Evolutionary conservation across 2,329 filamentous ascomycete species (phyloP).

Genomic region (Ilyonectria robusta): DNA sequence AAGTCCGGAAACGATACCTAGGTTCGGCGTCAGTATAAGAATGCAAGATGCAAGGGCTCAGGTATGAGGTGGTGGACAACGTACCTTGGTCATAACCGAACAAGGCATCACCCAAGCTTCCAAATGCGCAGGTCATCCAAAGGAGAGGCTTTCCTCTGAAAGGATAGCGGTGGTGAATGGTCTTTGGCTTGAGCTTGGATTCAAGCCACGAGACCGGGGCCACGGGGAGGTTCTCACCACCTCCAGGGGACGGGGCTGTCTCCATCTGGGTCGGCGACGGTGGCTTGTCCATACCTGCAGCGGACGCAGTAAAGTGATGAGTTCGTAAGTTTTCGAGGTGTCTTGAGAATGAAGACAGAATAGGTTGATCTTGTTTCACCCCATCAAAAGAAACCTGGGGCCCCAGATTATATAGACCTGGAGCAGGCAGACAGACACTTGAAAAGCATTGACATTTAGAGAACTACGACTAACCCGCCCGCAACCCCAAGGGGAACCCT

Average conservation of each 20-base stretch:
- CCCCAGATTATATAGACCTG: constrained; percentile 1
- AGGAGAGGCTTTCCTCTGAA: constrained; percentile 34
- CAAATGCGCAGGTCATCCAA: constrained; percentile 34
- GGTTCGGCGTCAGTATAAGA: background rate
- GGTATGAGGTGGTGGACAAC: too few relatives aligned
- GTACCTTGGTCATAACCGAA: constrained; percentile 33
- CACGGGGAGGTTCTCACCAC: constrained; percentile 1
- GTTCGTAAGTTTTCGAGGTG: background rate
- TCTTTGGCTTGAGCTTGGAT: constrained; percentile 29
- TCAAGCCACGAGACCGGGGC: constrained; percentile 17
- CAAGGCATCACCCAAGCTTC: constrained; percentile 33
- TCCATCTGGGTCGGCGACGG: constrained; percentile 5
- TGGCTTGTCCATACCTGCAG: constrained; percentile 7
- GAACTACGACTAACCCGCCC: background rate
- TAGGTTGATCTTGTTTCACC: background rate
- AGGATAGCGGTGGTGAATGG: constrained; percentile 19
- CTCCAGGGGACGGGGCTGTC: background rate
- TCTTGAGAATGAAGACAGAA: background rate
- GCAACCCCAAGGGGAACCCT: background rate
- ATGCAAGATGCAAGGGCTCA: too few relatives aligned
- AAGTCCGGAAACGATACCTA: constrained; percentile 34
- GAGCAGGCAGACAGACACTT: background rate
- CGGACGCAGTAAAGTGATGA: background rate
- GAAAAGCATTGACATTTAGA: background rate
- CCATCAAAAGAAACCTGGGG: background rate